These are phyloP conservation scores for Talaromyces trachyspermus DNA, from an alignment of 495 filamentous ascomycete genomes.

Conservation along the genomic window DNA sequence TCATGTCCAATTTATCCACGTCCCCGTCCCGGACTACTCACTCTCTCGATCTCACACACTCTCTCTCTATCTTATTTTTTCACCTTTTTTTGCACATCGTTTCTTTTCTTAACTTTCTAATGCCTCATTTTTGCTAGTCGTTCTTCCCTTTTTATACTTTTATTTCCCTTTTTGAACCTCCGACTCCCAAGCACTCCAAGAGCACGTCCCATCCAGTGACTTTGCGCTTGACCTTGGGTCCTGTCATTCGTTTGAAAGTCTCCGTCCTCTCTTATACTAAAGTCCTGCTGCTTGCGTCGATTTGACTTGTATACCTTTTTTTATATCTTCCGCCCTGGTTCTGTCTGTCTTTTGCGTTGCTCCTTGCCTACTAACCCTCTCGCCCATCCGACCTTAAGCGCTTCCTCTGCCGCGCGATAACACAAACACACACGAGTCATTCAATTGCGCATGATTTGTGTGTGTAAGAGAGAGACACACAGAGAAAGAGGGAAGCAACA, in stretches of 20 bases:
- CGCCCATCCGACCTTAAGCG: no score
- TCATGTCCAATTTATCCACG: no score
- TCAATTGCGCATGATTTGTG: no score
- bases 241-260: constrained; percentile 9
- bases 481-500: no score
- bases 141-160: constrained; percentile 10
- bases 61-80: not conserved
- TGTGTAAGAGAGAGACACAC: no score
- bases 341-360: no score
- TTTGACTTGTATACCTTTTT: not conserved
- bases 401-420: no score
- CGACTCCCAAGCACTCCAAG: constrained; percentile 3
- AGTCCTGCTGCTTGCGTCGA: not conserved
- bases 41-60: no score
- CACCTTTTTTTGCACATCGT: constrained; percentile 6
- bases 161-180: not conserved
- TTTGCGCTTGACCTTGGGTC: constrained; percentile 10
- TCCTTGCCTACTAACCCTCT: not conserved
- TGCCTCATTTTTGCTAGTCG: constrained; percentile 21
- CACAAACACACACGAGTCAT: no score
- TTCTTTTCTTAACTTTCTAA: constrained; percentile 19
- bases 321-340: no score
- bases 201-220: constrained; percentile 7
- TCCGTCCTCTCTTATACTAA: not conserved
- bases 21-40: no score